Percentiles rank a stretch among this genome's conserved stretches.
Conservation (phyloP, 805 yeast genomes). For the Candida coquimbonensis region DNA sequence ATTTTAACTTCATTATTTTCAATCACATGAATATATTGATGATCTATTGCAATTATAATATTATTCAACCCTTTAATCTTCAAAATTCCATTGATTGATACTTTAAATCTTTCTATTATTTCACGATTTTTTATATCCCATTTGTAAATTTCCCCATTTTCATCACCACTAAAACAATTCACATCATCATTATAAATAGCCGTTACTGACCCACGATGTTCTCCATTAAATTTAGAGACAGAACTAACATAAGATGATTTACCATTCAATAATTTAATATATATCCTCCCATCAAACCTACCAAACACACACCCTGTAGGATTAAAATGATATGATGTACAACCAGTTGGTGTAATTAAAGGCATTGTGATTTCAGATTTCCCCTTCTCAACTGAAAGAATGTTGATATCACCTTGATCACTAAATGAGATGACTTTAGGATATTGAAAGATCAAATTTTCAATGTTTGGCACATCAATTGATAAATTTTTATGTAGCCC, state of each 20-base stretch:
- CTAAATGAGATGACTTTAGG: constrained; percentile 13
- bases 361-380: constrained; percentile 15
- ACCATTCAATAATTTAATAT: constrained; percentile 9
- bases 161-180: constrained; percentile 19
- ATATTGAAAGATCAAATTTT: constrained; percentile 10
- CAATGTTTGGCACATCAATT: constrained; percentile 5
- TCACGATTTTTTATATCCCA: constrained; percentile 13
- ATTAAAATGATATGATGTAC: constrained; percentile 11
- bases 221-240: constrained; percentile 2
- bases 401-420: constrained; percentile 14
- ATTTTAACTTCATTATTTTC: constrained; percentile 1
- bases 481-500: constrained; percentile 8
- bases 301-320: constrained; percentile 16
- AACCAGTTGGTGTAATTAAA: constrained; percentile 14
- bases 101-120: constrained; percentile 4
- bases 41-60: constrained; percentile 7
- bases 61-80: constrained; percentile 9
- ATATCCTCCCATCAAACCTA: constrained; percentile 13
- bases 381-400: constrained; percentile 10
- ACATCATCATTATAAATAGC: constrained; percentile 12
- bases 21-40: constrained; percentile 3
- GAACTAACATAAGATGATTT: constrained; percentile 13
- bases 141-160: constrained; percentile 10
- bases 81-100: constrained; percentile 4
- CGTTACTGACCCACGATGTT: constrained; percentile 11